Conservation (phyloP, 345 rosid species). For the Turritis glabra region DNA sequence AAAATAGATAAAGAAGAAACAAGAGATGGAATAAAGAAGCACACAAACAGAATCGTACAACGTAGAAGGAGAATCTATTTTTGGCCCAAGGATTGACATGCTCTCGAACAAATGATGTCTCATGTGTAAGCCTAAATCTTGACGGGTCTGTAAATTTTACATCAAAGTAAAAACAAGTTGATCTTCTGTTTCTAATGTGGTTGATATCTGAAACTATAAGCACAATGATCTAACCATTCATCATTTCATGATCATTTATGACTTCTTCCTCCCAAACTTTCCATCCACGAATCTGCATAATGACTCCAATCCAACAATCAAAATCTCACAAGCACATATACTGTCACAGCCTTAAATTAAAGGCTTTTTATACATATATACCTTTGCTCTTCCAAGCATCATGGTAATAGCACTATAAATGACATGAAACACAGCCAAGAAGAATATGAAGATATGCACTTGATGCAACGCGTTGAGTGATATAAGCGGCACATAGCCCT, state of each 20-base stretch:
- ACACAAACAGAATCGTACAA: constrained; percentile 46
- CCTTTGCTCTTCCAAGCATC: constrained; percentile 94
- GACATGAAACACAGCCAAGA: constrained; percentile 93
- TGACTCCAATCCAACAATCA: neutral
- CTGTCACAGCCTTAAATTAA: neutral
- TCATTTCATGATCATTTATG: constrained; percentile 38
- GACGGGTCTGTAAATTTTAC: constrained; percentile 58
- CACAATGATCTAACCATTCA: constrained; percentile 31
- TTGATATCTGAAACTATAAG: neutral
- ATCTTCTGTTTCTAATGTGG: neutral
- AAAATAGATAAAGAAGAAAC: neutral
- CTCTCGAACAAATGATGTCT: constrained; percentile 80
- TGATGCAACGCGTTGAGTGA: constrained; percentile 84
- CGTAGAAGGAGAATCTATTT: constrained; percentile 55
- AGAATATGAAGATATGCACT: constrained; percentile 89
- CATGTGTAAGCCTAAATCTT: constrained; percentile 89
- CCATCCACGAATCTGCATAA: constrained; percentile 84
- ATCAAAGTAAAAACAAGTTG: neutral
- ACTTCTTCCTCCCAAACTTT: constrained; percentile 76
- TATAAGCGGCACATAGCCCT: constrained; percentile 85
- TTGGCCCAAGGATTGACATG: constrained; percentile 64
- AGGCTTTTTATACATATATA: constrained; percentile 19
- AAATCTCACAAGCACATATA: neutral
- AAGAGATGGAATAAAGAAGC: neutral
- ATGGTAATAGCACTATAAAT: constrained; percentile 71